Base-by-base conservation (phyloP, 257 asterid genomes). In the Solanum lycopersicoides region DNA sequence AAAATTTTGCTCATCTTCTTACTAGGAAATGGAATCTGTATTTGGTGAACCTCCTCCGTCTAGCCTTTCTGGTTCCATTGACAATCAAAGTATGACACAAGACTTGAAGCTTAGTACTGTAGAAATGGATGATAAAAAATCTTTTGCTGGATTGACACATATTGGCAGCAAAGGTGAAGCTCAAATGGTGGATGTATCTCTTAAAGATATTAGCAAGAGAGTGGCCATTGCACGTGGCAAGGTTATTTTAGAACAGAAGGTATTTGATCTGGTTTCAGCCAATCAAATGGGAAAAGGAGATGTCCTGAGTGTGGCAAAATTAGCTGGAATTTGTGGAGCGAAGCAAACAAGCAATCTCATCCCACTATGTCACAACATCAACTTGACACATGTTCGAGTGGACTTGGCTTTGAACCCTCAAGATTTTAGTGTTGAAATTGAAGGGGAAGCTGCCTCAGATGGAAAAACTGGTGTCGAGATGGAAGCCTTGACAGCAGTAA, bases 401-500 rank as follows among this genome's bases (percentile, higher is more conserved):
- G 94, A 93, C 85, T 87, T 94, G 86, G 85, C 85, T 2, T 56
- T 95, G 91, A 93, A 92, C 84, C 92, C 93, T 53, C 80, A 71
- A 7, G 95, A 96, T 77, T 86, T 83, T 34, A 92, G 98, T 53
- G 89, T 96, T 44, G 96, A 93, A 71, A 90, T 96, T 59, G 89
- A 90, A 90, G 95, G 85, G 37, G 85, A 80, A 47, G 85, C 44
- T 80, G 66, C 85, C n/a, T 47, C 85, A 9, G 66, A 30, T 82
- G 85, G 45, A 82, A 95, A 88, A 90, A 95, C 99, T 3, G 96
- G 99, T 86, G 98, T 95, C 74, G 98, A 96, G 92, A 96, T 96
- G 99, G 99, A 96, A 88, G 96, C 99, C 13, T 35, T 95, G 92
- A 93, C 97, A 4, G 96, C 98, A 10, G 98, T 94, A 14, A 90